Evolutionary conservation across 2,329 filamentous ascomycete species (phyloP).

Genomic region (Epichloe brachyelytri): DNA sequence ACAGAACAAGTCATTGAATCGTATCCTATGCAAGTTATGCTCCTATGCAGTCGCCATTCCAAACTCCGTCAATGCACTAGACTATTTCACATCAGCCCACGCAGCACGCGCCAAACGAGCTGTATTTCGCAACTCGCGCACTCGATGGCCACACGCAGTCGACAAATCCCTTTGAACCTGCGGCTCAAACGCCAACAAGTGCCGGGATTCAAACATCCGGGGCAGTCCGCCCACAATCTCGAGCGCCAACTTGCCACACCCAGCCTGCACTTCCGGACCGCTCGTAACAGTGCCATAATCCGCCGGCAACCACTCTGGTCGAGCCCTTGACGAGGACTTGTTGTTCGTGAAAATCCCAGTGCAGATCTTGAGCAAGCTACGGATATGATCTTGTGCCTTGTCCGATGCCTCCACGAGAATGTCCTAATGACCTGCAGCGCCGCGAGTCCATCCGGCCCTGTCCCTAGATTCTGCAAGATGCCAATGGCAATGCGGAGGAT

Average conservation of each 20-base stretch:
- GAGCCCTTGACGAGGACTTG: conserved; percentile 12
- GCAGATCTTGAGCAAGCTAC: conserved; percentile 34
- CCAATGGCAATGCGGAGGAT: conserved; percentile 38
- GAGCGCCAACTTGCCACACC: conserved; percentile 34
- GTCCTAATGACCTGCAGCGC: conserved; percentile 35
- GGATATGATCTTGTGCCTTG: conserved; percentile 33
- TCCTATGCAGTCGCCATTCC: neutral
- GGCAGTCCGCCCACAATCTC: conserved; percentile 36
- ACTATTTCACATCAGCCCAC: conserved; percentile 30
- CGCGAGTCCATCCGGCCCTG: conserved; percentile 31
- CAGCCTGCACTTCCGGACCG: conserved; percentile 14
- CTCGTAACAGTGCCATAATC: conserved; percentile 9
- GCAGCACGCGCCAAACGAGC: conserved; percentile 35
- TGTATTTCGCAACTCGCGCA: conserved; percentile 37
- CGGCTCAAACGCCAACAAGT: conserved; percentile 31
- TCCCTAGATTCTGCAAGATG: conserved; percentile 28
- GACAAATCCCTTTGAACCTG: conserved; percentile 34
- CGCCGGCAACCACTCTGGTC: conserved; percentile 19
- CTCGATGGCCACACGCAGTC: conserved; percentile 38
- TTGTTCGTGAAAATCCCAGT: conserved; percentile 24
- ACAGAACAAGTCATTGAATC: neutral
- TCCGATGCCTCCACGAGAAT: conserved; percentile 34
- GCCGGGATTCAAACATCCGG: conserved; percentile 31
- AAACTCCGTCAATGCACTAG: conserved; percentile 2
- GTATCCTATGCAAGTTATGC: neutral